Base-by-base conservation (phyloP, 306 rosid species). In the Quercus rubra region DNA sequence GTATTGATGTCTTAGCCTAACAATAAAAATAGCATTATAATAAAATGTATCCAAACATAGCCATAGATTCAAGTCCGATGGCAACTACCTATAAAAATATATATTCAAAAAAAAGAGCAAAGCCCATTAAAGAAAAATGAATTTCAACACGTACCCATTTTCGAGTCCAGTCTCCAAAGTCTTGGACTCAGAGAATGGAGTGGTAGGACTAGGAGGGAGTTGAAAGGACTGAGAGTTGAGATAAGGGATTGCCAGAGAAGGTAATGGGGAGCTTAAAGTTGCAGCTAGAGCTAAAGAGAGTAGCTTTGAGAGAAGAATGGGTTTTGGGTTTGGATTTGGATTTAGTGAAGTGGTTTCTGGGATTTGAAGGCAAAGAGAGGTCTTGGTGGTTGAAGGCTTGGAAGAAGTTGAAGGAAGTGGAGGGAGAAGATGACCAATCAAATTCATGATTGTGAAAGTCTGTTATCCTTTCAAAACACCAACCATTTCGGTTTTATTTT, bases 131-230 rank as follows among this genome's bases (percentile, higher is more conserved):
- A 61, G 33, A 63, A 54, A 18, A 54, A 15, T 8, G 4, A 15
- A 80, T 79, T 62, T 20, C 30, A 33, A 67, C 0, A 75, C 79
- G 49, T 86, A 92, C 97, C 99, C 99, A 80, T 92, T 84, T 85
- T 91, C 91, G 3, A 91, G 89, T 14, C 99, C 99, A 69, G 83
- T 66, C 70, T 85, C 75, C 76, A 94, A 82, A 82, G 75, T 85
- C 79, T 91, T 92, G 78, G 99, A 83, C 66, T 92, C 95, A 70
- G 99, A 90, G 38, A 94, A 94, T 5, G 99, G 99, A 54, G 99
- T 94, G 62, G 97, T 87, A 84, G 88, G 95, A 79, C 97, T 87
- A 85, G 85, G 95, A 79, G 97, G 78, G 83, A 74, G 69, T 7
- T 85, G 66, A 81, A 91, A 84, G 82, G 92, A 67, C 76, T 80